Conservation (phyloP, 768 basidiomycete species). For the Coprinopsis sp. region DNA sequence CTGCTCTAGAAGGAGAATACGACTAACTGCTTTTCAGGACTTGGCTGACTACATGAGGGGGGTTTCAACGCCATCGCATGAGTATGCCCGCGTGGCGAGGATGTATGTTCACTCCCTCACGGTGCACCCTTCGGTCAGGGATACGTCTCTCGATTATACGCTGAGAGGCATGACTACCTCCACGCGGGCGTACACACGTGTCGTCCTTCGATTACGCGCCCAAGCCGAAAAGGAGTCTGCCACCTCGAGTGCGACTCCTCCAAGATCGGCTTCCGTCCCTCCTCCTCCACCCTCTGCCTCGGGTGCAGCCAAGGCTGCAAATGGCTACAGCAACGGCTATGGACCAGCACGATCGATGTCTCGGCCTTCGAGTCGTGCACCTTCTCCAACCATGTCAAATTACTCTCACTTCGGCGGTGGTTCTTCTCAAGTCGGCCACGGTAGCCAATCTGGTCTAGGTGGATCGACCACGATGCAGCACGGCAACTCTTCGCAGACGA, state of each 20-base stretch:
- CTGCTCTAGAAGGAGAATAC: not conserved
- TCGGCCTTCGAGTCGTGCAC: conserved; percentile 56
- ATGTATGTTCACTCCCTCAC: conserved; percentile 50
- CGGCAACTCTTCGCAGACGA: conserved; percentile 20
- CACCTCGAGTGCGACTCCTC: conserved; percentile 19
- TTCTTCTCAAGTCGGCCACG: conserved; percentile 10
- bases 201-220: conserved; percentile 70
- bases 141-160: conserved; percentile 35
- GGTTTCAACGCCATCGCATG: conserved; percentile 69
- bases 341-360: conserved; percentile 22
- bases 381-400: conserved; percentile 56
- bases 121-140: conserved; percentile 37
- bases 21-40: conserved; percentile 45
- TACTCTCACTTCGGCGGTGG: conserved; percentile 42
- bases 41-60: conserved; percentile 77
- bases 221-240: conserved; percentile 64
- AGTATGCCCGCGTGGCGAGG: conserved; percentile 59
- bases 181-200: conserved; percentile 73
- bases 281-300: conserved; percentile 16
- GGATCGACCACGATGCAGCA: conserved; percentile 14
- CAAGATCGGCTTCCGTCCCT: conserved; percentile 10
- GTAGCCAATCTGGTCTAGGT: not conserved
- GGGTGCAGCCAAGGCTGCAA: conserved; percentile 2
- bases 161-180: conserved; percentile 54
- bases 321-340: conserved; percentile 11